phyloP scores from a whole-genome alignment of 306 rosid genomes.

The Lathyrus oleraceus region DNA sequence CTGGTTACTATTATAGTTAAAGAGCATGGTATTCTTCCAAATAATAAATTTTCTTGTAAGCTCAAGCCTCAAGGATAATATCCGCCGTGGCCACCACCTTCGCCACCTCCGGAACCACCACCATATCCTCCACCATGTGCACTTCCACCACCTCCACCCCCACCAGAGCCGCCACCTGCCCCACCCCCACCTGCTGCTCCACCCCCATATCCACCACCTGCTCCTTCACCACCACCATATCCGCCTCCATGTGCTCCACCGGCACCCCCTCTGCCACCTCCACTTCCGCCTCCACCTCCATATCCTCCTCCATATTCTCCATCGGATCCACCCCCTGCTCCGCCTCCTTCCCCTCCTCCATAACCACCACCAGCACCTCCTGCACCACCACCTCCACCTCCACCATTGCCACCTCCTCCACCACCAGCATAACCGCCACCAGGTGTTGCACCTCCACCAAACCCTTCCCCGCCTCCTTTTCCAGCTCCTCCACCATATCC shows the following conservation, averaged over 20 bases:
- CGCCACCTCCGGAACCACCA: conserved; percentile 40
- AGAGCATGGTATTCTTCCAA: not conserved
- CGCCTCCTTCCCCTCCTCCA: too few species aligned
- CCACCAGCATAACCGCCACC: conserved; percentile 40
- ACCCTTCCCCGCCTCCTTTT: not conserved
- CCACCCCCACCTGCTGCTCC: conserved; percentile 42
- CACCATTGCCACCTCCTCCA: too few species aligned
- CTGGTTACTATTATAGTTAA: not conserved
- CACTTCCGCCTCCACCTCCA: too few species aligned
- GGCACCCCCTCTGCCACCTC: conserved; percentile 34
- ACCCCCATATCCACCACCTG: conserved; percentile 31
- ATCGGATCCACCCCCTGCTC: conserved; percentile 21
- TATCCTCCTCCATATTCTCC: conserved; percentile 3
- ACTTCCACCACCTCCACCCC: conserved; percentile 32
- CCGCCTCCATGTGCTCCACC: too few species aligned
- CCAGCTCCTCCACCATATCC: too few species aligned
- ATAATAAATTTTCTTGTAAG: not conserved
- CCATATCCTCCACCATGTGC: conserved; percentile 41
- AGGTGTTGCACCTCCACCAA: conserved; percentile 36
- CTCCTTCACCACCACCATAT: conserved; percentile 16
- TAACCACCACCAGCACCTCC: conserved; percentile 12
- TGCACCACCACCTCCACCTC: too few species aligned
- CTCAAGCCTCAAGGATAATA: conserved; percentile 43
- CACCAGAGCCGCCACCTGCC: not conserved
- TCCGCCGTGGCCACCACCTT: conserved; percentile 48